Evolutionary conservation across 2,329 filamentous ascomycete genomes (phyloP).

Genomic region (Myotisia sp.): DNA sequence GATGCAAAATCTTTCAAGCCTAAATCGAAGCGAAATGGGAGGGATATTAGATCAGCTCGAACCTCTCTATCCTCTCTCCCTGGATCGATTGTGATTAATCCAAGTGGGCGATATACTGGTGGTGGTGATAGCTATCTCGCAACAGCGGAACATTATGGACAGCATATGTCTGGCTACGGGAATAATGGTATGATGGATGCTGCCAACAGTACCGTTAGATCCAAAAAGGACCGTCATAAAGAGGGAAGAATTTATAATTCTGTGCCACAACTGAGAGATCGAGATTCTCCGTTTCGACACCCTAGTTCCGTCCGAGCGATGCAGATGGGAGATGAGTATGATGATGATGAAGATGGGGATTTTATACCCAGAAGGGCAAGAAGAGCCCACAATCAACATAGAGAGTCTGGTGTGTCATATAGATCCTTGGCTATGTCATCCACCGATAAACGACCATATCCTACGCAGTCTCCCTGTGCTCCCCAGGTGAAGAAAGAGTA

Average conservation of each 20-base stretch:
- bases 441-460: conserved; percentile 20
- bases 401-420: conserved; percentile 20
- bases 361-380: conserved; percentile 17
- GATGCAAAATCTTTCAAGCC: not conserved
- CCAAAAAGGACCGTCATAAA: conserved; percentile 11
- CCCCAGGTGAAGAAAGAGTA: conserved; percentile 30
- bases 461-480: conserved; percentile 21
- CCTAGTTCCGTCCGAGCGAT: conserved; percentile 31
- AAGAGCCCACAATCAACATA: conserved; percentile 7
- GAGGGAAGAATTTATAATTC: conserved; percentile 13
- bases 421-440: conserved; percentile 22
- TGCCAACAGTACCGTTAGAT: conserved; percentile 3
- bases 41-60: conserved; percentile 5
- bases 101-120: conserved; percentile 5
- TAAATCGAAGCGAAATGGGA: conserved; percentile 1
- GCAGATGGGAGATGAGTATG: conserved; percentile 21
- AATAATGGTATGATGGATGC: not conserved
- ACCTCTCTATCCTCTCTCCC: conserved; percentile 31
- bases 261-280: conserved; percentile 20
- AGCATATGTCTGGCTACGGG: conserved; percentile 1
- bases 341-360: conserved; percentile 28
- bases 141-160: too few species aligned
- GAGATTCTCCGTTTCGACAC: conserved; percentile 29
- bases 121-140: too few species aligned
- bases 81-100: conserved; percentile 24